A percentile compares a stretch with the other conserved stretches of the same genome.
phyloP scores from a whole-genome alignment of 2,329 filamentous ascomycete species.

The Diplodia sapinea region DNA sequence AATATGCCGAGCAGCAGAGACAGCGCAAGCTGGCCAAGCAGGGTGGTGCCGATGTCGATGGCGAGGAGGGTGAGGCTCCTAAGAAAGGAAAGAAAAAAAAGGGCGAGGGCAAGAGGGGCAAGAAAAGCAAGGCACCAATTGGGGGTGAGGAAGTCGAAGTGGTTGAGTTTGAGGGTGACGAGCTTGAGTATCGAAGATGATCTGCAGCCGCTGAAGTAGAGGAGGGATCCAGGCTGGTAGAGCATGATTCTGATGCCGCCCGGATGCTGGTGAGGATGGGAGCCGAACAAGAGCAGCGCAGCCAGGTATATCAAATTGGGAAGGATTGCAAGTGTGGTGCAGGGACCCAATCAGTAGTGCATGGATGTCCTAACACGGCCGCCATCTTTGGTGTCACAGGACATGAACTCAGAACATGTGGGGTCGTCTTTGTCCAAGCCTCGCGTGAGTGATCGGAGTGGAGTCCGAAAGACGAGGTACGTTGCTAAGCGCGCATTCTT shows the following conservation, averaged over 20 bases:
- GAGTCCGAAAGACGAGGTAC: background rate
- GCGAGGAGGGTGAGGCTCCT: slow-evolving; percentile 24
- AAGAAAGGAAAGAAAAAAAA: slow-evolving; percentile 40
- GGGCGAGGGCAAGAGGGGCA: slow-evolving; percentile 33
- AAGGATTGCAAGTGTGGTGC: background rate
- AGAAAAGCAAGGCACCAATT: slow-evolving; percentile 25
- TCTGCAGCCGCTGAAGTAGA: background rate
- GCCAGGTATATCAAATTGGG: background rate
- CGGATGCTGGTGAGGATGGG: background rate
- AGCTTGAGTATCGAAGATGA: slow-evolving; percentile 29
- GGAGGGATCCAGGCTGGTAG: background rate
- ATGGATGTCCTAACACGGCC: background rate
- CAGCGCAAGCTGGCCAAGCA: slow-evolving; percentile 40
- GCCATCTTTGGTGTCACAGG: background rate
- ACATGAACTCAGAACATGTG: background rate
- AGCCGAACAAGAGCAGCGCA: background rate
- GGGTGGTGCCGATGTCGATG: slow-evolving; percentile 19
- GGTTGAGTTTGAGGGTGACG: slow-evolving; percentile 34
- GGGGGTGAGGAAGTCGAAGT: slow-evolving; percentile 34
- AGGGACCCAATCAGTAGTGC: background rate
- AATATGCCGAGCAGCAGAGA: slow-evolving; percentile 46
- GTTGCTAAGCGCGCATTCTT: background rate
- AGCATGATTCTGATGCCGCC: background rate
- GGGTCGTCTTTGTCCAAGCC: background rate
- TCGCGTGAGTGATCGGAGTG: background rate